Percentiles rank a stretch among this genome's conserved stretches.
Conservation (phyloP, 1,284 basidiomycete genomes). For the Fomitopsis betulina region DNA sequence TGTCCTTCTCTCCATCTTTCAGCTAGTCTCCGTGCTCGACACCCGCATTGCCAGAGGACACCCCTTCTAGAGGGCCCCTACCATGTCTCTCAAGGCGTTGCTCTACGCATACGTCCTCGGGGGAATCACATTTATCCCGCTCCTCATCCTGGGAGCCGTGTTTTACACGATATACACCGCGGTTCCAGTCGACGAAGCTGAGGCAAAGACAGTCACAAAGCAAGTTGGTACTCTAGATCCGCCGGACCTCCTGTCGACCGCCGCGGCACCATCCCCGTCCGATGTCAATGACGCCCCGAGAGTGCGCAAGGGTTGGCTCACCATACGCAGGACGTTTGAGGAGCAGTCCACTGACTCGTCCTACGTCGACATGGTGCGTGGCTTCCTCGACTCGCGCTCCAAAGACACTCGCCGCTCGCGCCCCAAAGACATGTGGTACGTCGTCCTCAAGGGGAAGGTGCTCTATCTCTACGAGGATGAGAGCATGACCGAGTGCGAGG, state of each 20-base stretch:
- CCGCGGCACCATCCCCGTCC: constrained; percentile 19
- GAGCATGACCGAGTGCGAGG: constrained; percentile 80
- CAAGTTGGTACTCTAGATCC: not conserved
- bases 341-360: constrained; percentile 55
- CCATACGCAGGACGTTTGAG: constrained; percentile 77
- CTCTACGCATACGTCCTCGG: constrained; percentile 84
- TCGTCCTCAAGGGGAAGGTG: constrained; percentile 83
- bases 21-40: not conserved
- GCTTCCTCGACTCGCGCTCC: constrained; percentile 70
- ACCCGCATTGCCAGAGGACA: not conserved
- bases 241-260: constrained; percentile 20
- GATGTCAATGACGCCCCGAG: constrained; percentile 58
- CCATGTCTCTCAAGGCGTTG: constrained; percentile 61
- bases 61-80: not conserved
- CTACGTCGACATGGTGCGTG: constrained; percentile 66
- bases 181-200: constrained; percentile 47
- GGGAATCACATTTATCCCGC: constrained; percentile 81
- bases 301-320: constrained; percentile 81
- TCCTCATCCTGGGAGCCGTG: constrained; percentile 54
- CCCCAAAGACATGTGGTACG: constrained; percentile 87
- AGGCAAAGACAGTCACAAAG: constrained; percentile 15
- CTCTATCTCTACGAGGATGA: constrained; percentile 92
- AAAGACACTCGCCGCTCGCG: constrained; percentile 74
- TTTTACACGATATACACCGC: constrained; percentile 72
- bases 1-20: not conserved